These are phyloP conservation scores for Yamadazyma philogaea DNA, from an alignment of 805 yeast species.

Conservation along the genomic window DNA sequence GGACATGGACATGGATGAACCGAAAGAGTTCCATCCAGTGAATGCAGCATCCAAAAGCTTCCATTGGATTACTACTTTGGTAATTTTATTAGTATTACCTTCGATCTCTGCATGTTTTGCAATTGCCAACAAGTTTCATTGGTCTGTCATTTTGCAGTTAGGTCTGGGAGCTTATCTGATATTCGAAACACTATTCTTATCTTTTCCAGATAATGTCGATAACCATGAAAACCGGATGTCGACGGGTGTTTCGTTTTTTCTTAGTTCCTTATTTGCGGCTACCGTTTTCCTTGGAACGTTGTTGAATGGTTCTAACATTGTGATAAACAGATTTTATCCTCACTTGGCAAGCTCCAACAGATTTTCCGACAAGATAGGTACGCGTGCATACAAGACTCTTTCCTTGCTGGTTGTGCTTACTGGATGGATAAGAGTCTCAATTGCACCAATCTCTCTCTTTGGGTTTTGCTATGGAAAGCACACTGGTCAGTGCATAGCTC, in stretches of 20 bases:
- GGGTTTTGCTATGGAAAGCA: constrained; percentile 84
- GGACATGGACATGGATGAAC: constrained; percentile 22
- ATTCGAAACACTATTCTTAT: constrained; percentile 53
- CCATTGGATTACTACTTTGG: constrained; percentile 61
- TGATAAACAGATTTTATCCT: constrained; percentile 34
- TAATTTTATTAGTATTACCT: constrained; percentile 50
- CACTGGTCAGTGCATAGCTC: constrained; percentile 95
- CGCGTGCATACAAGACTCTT: constrained; percentile 36
- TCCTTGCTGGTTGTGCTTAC: constrained; percentile 48
- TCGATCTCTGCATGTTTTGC: constrained; percentile 54
- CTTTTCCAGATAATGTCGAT: constrained; percentile 58
- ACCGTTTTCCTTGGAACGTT: constrained; percentile 54
- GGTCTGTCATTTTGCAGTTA: constrained; percentile 46
- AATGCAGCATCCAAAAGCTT: constrained; percentile 53
- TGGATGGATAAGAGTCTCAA: constrained; percentile 77
- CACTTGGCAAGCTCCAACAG: constrained; percentile 31
- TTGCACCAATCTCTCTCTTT: constrained; percentile 79
- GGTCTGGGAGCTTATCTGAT: constrained; percentile 48
- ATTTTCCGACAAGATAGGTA: background rate
- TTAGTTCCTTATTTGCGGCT: constrained; percentile 44
- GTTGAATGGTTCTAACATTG: constrained; percentile 49
- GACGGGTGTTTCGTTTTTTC: constrained; percentile 65
- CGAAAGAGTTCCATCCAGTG: constrained; percentile 40
- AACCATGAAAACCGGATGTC: constrained; percentile 68
- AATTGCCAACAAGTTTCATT: constrained; percentile 48